Evolutionary conservation across 1,139 yeast genomes (phyloP), one percentile per base, ranked within the genome.

Genomic region (Nakaseomyces nivariensis): DNA sequence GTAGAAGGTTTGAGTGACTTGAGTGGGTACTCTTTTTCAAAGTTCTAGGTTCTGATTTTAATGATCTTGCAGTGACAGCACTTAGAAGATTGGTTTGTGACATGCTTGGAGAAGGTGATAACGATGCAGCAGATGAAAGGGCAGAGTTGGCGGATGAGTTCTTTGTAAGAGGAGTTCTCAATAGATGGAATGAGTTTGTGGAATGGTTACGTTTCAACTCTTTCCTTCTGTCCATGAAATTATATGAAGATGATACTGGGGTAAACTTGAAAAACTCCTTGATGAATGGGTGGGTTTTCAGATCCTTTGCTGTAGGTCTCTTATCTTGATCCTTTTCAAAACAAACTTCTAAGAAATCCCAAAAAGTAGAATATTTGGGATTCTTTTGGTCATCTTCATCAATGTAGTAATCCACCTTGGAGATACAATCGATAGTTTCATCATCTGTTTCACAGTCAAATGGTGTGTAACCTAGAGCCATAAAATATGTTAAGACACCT

Each of bases 391-490:
- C 48, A 22, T 59, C 62, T 37, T 62, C 62, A 45, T 66, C 86
- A 57, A 80, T 81, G 50, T 72, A 70, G 57, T 74, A 82, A 54
- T 83, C 85, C 7, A 76, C 80, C 5, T 66, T 68, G 25, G 62
- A 53, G 32, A 85, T 83, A 25, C 88, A 86, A 48, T 78, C 75
- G 60, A 75, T 73, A 24, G 88, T 86, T 59, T 84, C 90, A 0
- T 76, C 77, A 46, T 82, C 83, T 5, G 81, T 76, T 51, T 84
- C 92, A 55, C 90, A 78, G 58, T 85, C 92, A 65, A 85, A 85
- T 0, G 94, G 94, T 67, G 85, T 79, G 60, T 83, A 84, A 1
- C 92, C 92, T 56, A 85, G 76, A 10, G 82, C 72, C 76, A 83
- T 74, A 58, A 84, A 83, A 62, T 84, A 85, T 1, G 83, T 75